phyloP scores from a whole-genome alignment of 202 grass and related monocot species.

The Alloteropsis angusta region DNA sequence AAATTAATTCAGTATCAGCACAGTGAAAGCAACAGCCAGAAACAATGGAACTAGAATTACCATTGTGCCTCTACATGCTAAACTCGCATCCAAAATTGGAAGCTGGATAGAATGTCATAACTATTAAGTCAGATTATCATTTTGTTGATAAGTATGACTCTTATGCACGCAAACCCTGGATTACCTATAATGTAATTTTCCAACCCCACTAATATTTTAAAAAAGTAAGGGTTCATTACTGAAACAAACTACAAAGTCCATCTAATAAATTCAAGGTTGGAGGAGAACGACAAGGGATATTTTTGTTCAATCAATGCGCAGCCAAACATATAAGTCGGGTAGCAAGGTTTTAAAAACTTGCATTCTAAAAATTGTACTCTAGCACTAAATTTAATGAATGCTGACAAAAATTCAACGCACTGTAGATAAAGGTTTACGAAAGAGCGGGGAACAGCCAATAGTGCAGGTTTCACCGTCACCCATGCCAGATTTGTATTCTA shows the following conservation, averaged over 20 bases:
- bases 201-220: neutral
- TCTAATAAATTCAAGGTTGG: neutral
- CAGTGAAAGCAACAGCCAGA: neutral
- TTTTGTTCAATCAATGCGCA: neutral
- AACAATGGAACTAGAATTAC: constrained; percentile 8
- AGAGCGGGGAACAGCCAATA: neutral
- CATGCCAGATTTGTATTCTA: neutral
- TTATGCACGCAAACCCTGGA: neutral
- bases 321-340: neutral
- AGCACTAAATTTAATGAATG: neutral
- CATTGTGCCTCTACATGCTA: neutral
- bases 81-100: neutral
- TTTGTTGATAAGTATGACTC: neutral
- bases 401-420: neutral
- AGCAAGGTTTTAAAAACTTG: neutral
- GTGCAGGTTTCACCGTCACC: neutral
- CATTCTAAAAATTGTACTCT: constrained; percentile 11
- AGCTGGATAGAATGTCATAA: neutral
- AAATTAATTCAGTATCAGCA: constrained; percentile 7
- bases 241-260: neutral
- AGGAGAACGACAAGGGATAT: neutral
- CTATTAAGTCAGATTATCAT: neutral
- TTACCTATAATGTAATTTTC: neutral
- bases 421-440: neutral
- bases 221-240: neutral